A percentile compares a stretch with the other conserved stretches of the same genome.
Evolutionary conservation across 495 filamentous ascomycete species (phyloP).

Genomic region (Terfezia claveryi): DNA sequence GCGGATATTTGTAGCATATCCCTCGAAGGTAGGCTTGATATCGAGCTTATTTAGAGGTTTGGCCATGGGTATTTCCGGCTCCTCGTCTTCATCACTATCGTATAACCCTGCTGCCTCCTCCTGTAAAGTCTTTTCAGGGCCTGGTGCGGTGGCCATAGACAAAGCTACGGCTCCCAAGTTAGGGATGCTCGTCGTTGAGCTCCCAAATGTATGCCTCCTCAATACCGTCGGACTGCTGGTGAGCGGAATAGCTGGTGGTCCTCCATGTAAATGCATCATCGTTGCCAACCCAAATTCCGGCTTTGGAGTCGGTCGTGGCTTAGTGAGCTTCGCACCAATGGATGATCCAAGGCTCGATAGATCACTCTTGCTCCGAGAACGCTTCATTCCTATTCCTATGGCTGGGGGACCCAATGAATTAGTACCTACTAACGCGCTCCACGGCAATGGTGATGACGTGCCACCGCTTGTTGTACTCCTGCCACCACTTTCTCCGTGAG

Average conservation of each 20-base stretch:
- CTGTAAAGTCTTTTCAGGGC: no score
- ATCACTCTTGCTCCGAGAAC: slow-evolving; percentile 58
- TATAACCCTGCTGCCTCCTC: slow-evolving; percentile 20
- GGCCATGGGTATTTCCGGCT: background rate
- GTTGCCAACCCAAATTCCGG: slow-evolving; percentile 13
- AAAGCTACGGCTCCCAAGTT: background rate
- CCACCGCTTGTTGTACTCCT: slow-evolving; percentile 5
- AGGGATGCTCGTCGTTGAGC: background rate
- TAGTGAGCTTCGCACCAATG: slow-evolving; percentile 1
- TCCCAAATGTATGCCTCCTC: background rate
- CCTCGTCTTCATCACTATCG: slow-evolving; percentile 33
- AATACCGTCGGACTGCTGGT: slow-evolving; percentile 14
- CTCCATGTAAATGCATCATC: slow-evolving; percentile 29
- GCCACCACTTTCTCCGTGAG: background rate
- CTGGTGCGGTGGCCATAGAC: no score
- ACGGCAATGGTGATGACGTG: background rate
- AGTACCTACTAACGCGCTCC: background rate
- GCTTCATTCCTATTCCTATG: slow-evolving; percentile 32
- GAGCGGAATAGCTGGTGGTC: slow-evolving; percentile 34
- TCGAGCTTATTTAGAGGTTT: background rate
- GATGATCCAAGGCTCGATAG: slow-evolving; percentile 25
- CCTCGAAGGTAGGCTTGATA: slow-evolving; percentile 38
- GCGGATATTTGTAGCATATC: slow-evolving; percentile 56
- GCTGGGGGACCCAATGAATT: slow-evolving; percentile 16
- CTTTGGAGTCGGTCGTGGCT: background rate